phyloP scores from a whole-genome alignment of 371 early-diverging fungal genomes.

The Homolaphlyctis polyrhiza region DNA sequence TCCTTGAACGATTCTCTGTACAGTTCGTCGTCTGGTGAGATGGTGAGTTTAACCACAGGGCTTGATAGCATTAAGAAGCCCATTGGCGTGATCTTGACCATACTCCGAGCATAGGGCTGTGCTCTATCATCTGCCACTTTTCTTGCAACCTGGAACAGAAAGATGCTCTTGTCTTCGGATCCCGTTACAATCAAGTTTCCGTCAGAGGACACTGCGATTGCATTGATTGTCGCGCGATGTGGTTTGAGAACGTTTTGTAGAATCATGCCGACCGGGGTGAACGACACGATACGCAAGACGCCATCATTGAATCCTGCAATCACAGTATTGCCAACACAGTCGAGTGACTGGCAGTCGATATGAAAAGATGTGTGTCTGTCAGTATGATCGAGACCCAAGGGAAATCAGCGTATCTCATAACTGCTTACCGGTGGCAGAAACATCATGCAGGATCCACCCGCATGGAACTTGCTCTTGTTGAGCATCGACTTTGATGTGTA shows the following conservation, averaged over 20 bases:
- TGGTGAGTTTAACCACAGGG: slow-evolving; percentile 16
- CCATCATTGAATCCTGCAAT: slow-evolving; percentile 46
- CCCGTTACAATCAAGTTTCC: slow-evolving; percentile 41
- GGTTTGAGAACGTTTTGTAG: slow-evolving; percentile 49
- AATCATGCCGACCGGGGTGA: slow-evolving; percentile 21
- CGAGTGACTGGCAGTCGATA: slow-evolving; percentile 26
- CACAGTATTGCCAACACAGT: slow-evolving; percentile 34
- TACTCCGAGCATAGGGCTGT: slow-evolving; percentile 15
- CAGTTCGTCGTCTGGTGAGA: slow-evolving; percentile 39
- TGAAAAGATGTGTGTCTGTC: neutral
- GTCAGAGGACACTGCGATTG: slow-evolving; percentile 36
- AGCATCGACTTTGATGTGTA: slow-evolving; percentile 24
- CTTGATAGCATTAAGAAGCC: slow-evolving; percentile 33
- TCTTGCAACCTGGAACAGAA: slow-evolving; percentile 40
- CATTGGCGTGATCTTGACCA: slow-evolving; percentile 26
- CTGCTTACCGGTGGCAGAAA: slow-evolving; percentile 37
- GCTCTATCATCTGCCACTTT: neutral
- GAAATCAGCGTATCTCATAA: too few relatives aligned
- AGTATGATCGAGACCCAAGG: too few relatives aligned
- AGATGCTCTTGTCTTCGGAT: slow-evolving; percentile 35
- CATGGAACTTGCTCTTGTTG: slow-evolving; percentile 14
- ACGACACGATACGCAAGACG: slow-evolving; percentile 36
- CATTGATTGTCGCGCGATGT: slow-evolving; percentile 29
- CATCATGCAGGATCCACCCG: slow-evolving; percentile 26
- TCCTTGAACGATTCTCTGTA: slow-evolving; percentile 23